These are phyloP conservation scores for Blastosporella zonata DNA, from an alignment of 1,284 basidiomycete genomes.

Conservation along the genomic window DNA sequence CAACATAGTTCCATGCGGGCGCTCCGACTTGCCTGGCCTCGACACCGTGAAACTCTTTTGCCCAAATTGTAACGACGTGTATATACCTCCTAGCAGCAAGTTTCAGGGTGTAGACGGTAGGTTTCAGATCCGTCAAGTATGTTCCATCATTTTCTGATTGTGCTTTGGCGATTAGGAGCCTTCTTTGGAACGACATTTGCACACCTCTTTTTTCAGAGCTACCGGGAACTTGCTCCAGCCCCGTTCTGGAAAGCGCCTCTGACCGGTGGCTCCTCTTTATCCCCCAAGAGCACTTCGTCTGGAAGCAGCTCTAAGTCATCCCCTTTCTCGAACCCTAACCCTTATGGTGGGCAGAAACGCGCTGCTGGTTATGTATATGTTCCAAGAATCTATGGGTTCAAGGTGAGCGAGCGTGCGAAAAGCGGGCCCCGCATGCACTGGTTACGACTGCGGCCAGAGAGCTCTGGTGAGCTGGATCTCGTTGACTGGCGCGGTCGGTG, in stretches of 20 bases:
- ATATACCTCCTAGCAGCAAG: conserved; percentile 91
- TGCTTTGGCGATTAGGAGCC: conserved; percentile 59
- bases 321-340: conserved; percentile 77
- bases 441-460: conserved; percentile 84
- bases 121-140: conserved; percentile 24
- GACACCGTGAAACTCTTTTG: conserved; percentile 99
- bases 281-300: conserved; percentile 47
- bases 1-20: conserved; percentile 92
- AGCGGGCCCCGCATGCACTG: conserved; percentile 97
- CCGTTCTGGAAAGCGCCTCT: conserved; percentile 77
- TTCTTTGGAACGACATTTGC: conserved; percentile 99
- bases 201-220: conserved; percentile 97
- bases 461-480: conserved; percentile 74
- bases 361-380: conserved; percentile 86
- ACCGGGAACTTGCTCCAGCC: conserved; percentile 85
- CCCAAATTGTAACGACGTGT: conserved; percentile 98
- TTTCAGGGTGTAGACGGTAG: conserved; percentile 95
- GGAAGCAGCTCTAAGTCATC: conserved; percentile 47
- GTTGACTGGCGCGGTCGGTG: conserved; percentile 88
- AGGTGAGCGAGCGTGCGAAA: conserved; percentile 80
- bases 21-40: conserved; percentile 94
- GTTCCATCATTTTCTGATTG: conserved; percentile 16
- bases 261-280: conserved; percentile 46
- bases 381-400: conserved; percentile 92
- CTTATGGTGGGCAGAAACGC: conserved; percentile 83